Evolutionary conservation across 148 eudicot species (phyloP).

Genomic region (Chenopodium album): DNA sequence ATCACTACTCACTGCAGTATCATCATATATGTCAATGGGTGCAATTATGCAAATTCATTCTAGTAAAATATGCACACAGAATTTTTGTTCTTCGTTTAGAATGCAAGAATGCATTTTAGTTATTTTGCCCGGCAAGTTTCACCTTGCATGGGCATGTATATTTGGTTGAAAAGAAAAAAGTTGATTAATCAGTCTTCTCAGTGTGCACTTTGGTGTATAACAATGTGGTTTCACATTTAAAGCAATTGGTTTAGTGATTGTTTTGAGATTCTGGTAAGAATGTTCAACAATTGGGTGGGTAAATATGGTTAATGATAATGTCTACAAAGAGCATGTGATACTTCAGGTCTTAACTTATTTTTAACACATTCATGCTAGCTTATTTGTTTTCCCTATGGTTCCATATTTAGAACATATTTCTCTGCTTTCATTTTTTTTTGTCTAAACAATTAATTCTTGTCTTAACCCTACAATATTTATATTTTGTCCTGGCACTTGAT

Average conservation of each 20-base stretch:
- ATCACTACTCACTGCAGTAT: not conserved
- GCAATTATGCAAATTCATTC: not conserved
- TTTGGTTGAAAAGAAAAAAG: not conserved
- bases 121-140: not conserved
- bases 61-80: not conserved
- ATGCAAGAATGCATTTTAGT: not conserved
- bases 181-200: not conserved
- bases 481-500: not conserved
- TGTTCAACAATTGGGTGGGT: not conserved
- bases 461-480: not conserved
- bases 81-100: not conserved
- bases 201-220: not conserved
- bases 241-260: not conserved
- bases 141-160: not conserved
- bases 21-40: not conserved
- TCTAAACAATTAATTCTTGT: not conserved
- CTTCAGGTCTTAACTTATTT: not conserved
- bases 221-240: not conserved
- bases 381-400: not conserved
- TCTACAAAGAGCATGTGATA: not conserved
- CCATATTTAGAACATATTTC: not conserved
- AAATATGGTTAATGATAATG: not conserved
- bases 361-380: not conserved
- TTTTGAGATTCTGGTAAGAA: not conserved
- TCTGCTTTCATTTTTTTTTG: not conserved